Conservation (phyloP, 495 filamentous ascomycete genomes). For the Cercophora sp. region DNA sequence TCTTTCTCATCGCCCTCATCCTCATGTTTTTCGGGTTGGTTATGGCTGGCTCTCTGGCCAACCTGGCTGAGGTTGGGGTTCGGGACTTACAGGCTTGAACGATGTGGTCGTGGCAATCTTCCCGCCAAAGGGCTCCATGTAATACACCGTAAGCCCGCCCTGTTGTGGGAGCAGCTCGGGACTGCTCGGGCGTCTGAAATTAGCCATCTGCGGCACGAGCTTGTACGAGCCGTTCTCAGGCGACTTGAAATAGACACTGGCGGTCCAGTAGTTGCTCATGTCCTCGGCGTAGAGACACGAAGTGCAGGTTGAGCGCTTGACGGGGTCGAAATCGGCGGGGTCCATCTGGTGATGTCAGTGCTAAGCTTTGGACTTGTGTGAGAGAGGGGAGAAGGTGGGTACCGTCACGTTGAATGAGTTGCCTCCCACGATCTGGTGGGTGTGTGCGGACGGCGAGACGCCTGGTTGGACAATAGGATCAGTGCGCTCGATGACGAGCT, state of each 20-base stretch:
- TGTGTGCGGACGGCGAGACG: constrained; percentile 14
- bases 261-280: constrained; percentile 39
- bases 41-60: too few species aligned
- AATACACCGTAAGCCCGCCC: constrained; percentile 39
- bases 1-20: too few species aligned
- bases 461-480: constrained; percentile 19
- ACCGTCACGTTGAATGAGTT: constrained; percentile 23
- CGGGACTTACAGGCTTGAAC: constrained; percentile 27
- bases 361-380: background rate
- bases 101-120: constrained; percentile 32
- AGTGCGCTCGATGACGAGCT: constrained; percentile 14
- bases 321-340: constrained; percentile 18
- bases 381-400: too few species aligned
- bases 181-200: background rate
- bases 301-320: constrained; percentile 24
- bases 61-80: too few species aligned
- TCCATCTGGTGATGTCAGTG: constrained; percentile 14
- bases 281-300: constrained; percentile 29
- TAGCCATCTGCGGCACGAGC: constrained; percentile 28
- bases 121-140: constrained; percentile 31
- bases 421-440: constrained; percentile 19
- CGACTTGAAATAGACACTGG: constrained; percentile 31
- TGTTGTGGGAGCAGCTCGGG: background rate
- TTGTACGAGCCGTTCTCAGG: constrained; percentile 32
- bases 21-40: too few species aligned